Conservation (phyloP, 495 filamentous ascomycete genomes). For the Corynascus novoguineensis region DNA sequence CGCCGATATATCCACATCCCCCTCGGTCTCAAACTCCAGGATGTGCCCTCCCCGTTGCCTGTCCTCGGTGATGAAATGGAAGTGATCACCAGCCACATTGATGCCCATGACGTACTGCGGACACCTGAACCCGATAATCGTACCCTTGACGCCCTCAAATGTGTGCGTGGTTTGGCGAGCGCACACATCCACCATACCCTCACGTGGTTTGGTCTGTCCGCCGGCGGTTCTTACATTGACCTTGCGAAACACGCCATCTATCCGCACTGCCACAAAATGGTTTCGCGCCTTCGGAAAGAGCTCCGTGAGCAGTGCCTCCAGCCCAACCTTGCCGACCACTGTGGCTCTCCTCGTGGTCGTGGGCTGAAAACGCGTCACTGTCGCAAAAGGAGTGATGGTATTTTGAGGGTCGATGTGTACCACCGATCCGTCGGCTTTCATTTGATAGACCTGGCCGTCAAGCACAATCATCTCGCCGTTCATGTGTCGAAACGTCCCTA, state of each 20-base stretch:
- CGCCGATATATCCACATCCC: slow-evolving; percentile 32
- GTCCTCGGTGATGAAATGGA: slow-evolving; percentile 48
- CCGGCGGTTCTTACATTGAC: slow-evolving; percentile 39
- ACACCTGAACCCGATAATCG: slow-evolving; percentile 45
- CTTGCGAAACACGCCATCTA: slow-evolving; percentile 34
- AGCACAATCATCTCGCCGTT: slow-evolving; percentile 51
- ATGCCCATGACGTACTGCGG: slow-evolving; percentile 45
- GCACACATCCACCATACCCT: slow-evolving; percentile 39
- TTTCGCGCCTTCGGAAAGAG: slow-evolving; percentile 37
- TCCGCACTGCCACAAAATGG: slow-evolving; percentile 36
- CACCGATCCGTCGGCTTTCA: slow-evolving; percentile 37
- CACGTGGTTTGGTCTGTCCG: slow-evolving; percentile 29
- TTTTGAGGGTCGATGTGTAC: slow-evolving; percentile 19
- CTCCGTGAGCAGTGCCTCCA: slow-evolving; percentile 30
- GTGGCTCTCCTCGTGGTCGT: slow-evolving; percentile 19
- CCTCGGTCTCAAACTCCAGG: slow-evolving; percentile 38
- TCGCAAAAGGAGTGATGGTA: slow-evolving; percentile 40
- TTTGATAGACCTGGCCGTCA: slow-evolving; percentile 44
- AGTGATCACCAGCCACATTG: slow-evolving; percentile 46
- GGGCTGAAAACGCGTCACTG: slow-evolving; percentile 37
- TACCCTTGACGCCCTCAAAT: slow-evolving; percentile 35
- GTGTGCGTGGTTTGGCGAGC: slow-evolving; percentile 36
- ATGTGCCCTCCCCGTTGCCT: slow-evolving; percentile 44
- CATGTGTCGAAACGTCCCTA: slow-evolving; percentile 47
- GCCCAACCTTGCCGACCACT: slow-evolving; percentile 32